phyloP scores from a whole-genome alignment of 139 green algal species.

The Tetratostichococcus sp. region DNA sequence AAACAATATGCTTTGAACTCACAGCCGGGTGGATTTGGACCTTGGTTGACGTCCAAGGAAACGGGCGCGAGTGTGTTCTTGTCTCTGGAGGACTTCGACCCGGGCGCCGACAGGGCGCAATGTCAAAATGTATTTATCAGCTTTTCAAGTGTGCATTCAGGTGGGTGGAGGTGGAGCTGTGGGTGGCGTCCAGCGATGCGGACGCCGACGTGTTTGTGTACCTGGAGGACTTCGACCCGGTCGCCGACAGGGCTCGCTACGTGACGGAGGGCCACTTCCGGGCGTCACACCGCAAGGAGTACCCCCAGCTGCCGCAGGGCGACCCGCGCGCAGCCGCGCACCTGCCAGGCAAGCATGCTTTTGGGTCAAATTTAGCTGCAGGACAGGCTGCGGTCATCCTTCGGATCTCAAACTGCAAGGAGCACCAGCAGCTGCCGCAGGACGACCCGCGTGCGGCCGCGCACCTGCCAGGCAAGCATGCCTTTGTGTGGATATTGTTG shows the following conservation, averaged over 20 bases:
- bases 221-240: constrained; percentile 14
- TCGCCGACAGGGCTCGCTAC: constrained; percentile 5
- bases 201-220: constrained; percentile 24
- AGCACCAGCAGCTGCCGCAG: neutral
- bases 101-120: neutral
- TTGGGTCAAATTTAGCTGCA: too few species aligned
- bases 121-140: too few species aligned
- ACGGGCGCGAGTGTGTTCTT: too few species aligned
- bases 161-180: constrained; percentile 7
- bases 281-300: constrained; percentile 9
- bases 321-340: neutral
- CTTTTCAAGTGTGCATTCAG: too few species aligned
- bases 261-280: constrained; percentile 20
- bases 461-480: neutral
- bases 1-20: too few species aligned
- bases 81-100: too few species aligned
- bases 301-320: neutral
- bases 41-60: too few species aligned
- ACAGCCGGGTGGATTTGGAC: too few species aligned
- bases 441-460: neutral
- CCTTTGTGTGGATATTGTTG: too few species aligned
- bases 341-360: neutral
- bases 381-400: neutral
- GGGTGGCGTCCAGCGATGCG: constrained; percentile 15
- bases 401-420: constrained; percentile 4